Evolutionary conservation across 1,139 yeast genomes (phyloP).

Genomic region (Geotrichum restrictum): DNA sequence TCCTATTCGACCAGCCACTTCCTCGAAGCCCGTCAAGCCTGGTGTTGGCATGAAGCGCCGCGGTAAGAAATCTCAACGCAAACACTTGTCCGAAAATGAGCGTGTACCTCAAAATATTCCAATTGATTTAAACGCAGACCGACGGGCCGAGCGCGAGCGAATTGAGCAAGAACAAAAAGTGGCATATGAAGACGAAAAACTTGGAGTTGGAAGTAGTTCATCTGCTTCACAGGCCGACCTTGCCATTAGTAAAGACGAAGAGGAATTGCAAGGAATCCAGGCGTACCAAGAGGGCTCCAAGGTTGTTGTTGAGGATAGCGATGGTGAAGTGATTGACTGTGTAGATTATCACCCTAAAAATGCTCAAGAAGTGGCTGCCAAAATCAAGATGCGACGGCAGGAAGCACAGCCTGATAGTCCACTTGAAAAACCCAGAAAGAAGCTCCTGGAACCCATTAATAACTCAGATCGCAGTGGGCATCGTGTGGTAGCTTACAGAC

Average conservation of each 20-base stretch:
- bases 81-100: constrained; percentile 49
- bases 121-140: constrained; percentile 31
- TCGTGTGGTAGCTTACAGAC: constrained; percentile 51
- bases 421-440: not conserved
- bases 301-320: constrained; percentile 71
- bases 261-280: constrained; percentile 33
- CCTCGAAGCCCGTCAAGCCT: constrained; percentile 60
- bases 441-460: not conserved
- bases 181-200: not conserved
- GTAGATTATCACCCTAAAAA: constrained; percentile 24
- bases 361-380: constrained; percentile 21
- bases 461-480: not conserved
- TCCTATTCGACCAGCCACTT: constrained; percentile 33
- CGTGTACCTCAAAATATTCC: constrained; percentile 41
- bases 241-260: not conserved
- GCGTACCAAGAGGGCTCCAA: constrained; percentile 72
- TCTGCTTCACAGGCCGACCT: not conserved
- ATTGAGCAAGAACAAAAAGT: not conserved
- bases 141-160: constrained; percentile 13
- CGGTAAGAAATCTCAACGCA: constrained; percentile 33
- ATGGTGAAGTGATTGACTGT: constrained; percentile 65
- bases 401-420: not conserved
- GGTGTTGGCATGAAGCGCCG: constrained; percentile 71
- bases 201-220: not conserved
- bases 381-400: too few species aligned